Evolutionary conservation across 768 basidiomycete species (phyloP), one percentile per base, ranked within the genome.

Genomic region (Lentinula edodes): DNA sequence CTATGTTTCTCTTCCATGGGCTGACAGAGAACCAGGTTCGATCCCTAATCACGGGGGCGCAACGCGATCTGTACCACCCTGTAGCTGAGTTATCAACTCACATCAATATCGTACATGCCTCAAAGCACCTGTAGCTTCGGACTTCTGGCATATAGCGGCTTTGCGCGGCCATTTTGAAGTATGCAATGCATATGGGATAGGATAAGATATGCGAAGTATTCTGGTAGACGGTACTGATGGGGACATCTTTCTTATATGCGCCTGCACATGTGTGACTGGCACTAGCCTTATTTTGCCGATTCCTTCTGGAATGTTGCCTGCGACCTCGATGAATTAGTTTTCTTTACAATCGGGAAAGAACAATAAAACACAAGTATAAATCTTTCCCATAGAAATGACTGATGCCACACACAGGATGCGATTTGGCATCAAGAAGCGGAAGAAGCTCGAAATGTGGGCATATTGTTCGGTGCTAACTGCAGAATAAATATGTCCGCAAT

Each of bases 11-110:
- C 52, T 75, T 76, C 46, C 72, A 76, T 52, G 85, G 82, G 6
- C 72, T 87, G 57, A 74, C 80, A 28, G 82, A 83, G 51, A 76
- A 78, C 61, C 78, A 79, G 59, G 85, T 83, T 6, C 80, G 80
- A 68, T 77, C 76, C 38, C 76, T 89, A 57, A 81, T 88, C 62
- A 77, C 78, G 61, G 81, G 83, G 59, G 88, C 88, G 0, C 87
- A 89, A 63, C 77, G 78, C 43, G 87, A 89, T 66, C 74, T 89
- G 12, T 89, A 89, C 65, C 78, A 84, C 59, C 83, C 86, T 1
- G 71, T 80, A 13, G 78, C 79, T 63, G 74, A 76, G 34, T 75
- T 80, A 20, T 84, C 82, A 12, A 72, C 78, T 50, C 80, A 78
- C 39, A 72, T 89, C 42, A 83, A 88, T 66, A 82, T 89, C 51